phyloP scores from a whole-genome alignment of 805 yeast species.

The Starmerella stellata region DNA sequence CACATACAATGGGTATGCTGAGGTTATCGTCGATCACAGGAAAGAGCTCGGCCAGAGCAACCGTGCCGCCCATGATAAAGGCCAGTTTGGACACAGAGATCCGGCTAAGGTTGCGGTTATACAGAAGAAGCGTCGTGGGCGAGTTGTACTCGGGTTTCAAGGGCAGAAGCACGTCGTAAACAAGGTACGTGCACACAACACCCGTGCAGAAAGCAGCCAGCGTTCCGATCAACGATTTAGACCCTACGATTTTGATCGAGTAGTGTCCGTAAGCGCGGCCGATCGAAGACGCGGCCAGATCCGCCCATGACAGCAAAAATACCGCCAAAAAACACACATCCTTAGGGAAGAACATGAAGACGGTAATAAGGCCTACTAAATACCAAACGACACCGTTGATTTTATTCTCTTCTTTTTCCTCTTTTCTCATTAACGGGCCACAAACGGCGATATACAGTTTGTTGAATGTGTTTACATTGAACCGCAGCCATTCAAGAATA shows the following conservation, averaged over 20 bases:
- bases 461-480: conserved; percentile 46
- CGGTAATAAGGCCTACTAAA: conserved; percentile 55
- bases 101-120: conserved; percentile 44
- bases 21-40: conserved; percentile 81
- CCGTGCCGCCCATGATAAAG: conserved; percentile 55
- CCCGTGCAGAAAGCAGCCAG: conserved; percentile 71
- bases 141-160: conserved; percentile 33
- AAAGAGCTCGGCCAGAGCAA: conserved; percentile 72
- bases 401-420: conserved; percentile 37
- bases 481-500: conserved; percentile 48
- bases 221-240: conserved; percentile 81
- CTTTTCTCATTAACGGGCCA: conserved; percentile 73
- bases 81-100: conserved; percentile 39
- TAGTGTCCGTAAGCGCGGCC: conserved; percentile 74
- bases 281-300: conserved; percentile 87
- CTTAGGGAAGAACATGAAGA: conserved; percentile 53
- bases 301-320: conserved; percentile 83
- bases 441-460: conserved; percentile 42
- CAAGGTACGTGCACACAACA: conserved; percentile 38
- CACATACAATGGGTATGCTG: conserved; percentile 79
- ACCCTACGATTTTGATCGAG: conserved; percentile 56
- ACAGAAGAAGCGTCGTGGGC: conserved; percentile 38
- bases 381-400: conserved; percentile 84
- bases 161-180: conserved; percentile 64
- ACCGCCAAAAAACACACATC: conserved; percentile 66